Evolutionary conservation across 108 stramenopile genomes (phyloP), one percentile per base, ranked within the genome.

Genomic region (Hondaea fermentalgiana): DNA sequence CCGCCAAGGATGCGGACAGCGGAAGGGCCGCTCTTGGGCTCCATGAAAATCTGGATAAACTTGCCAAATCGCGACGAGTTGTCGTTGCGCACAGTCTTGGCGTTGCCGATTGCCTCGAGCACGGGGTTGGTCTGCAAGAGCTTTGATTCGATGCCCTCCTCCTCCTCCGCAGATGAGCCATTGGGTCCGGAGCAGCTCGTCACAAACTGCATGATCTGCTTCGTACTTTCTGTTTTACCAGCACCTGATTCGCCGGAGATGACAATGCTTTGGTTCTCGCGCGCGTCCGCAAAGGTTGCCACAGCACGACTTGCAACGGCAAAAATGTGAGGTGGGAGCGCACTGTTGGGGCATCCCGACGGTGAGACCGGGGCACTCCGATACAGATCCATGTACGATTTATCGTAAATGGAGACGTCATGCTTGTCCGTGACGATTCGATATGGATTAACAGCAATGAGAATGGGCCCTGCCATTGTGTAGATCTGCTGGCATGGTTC

Each of bases 401-500:
- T 16, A 23, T 83, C 12, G 57, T 35, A 87, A 10, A 72, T 35
- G 4, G 92, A 91, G 87, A 93, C 91, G 47, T 47, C 88, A 92
- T 94, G 93, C 58, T 94, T 45, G 28, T 92, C 91, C 14, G 88
- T 91, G 28, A 95, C 93, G 42, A 55, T 53, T 57, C 90, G 89
- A 94, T 96, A 99, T 42, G 98, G 97, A 90, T 98, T 98, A 44
- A 98, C 93, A 3, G 97, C 96, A 88, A 99, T 90, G 44, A 99
- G 93, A 49, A 99, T 96, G 59, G 96, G 94, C 14, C 98, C 98
- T 23, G 97, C 98, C 96, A 96, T 98, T 6, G 99, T 99, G 91
- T 99, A 99, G 90, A 99, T 99, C 58, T 90, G 58, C 58, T 94
- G 93, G 19, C 90, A 83, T 12, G 8, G 29, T 55, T 94, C 94